Evolutionary conservation across 257 asterid species (phyloP), one percentile per base, ranked within the genome.

Genomic region (Oldenlandia corymbosa): DNA sequence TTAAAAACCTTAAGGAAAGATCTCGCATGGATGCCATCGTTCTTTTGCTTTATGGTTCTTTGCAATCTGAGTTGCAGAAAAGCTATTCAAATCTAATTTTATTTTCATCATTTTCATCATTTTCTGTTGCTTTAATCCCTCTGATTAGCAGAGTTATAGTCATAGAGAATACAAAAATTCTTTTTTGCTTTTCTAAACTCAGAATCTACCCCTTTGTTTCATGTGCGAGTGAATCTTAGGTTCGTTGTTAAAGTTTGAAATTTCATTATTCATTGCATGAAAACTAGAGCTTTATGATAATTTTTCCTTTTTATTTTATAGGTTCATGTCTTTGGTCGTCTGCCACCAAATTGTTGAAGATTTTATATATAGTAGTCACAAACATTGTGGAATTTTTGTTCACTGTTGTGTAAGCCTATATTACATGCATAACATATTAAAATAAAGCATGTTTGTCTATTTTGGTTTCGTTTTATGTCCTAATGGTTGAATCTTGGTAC

Each of bases 1-100:
- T 92, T 72, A 86, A 78, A 76, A 71, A 73, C 75, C 88, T 92
- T 66, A 91, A 84, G 70, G 93, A 89, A 81, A 96, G 99, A 13
- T 85, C 97, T 71, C 85, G 95, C 71, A 77, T 85, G 90, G 99
- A 92, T 89, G 99, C 97, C 70, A 60, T 89, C 64, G 73, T 92
- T 73, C 86, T 82, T 76, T 97, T 97, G 20, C 95, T 92, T 65
- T 97, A 92, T 75, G 99, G 97, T 73, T 92, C 99, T 76, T 75
- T 92, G 75, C 94, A 93, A 62, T 97, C 99, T 73, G 99, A 92
- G 77, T 68, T 92, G 83, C 99, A 91, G 95, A 96, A 75, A 73
- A 66, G 85, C 61, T 46, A 28, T 68, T 74, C 66, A 48, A 55
- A 67, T 72, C 36, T 61, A 32, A 52, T 27, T 41, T 9, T 10